Evolutionary conservation across 352 stramenopile species (phyloP).

Genomic region (Halophytophthora batemanensis): DNA sequence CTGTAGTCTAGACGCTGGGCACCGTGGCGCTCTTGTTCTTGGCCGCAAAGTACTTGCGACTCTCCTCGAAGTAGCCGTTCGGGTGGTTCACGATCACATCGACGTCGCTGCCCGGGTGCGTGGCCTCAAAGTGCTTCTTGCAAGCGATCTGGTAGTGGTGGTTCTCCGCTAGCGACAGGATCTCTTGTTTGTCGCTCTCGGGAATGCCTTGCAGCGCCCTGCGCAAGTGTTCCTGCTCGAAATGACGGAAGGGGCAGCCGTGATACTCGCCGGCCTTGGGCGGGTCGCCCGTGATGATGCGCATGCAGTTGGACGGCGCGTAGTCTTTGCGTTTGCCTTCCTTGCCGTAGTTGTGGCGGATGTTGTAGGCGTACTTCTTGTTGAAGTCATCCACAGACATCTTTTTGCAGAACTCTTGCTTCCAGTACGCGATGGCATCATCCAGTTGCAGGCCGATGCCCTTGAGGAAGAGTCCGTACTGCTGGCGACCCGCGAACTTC

Average conservation of each 20-base stretch:
- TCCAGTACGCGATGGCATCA: slow-evolving; percentile 96
- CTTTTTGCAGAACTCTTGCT: slow-evolving; percentile 91
- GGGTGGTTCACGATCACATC: slow-evolving; percentile 98
- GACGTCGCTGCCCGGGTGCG: slow-evolving; percentile 77
- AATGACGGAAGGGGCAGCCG: slow-evolving; percentile 98
- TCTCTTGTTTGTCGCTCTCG: slow-evolving; percentile 90
- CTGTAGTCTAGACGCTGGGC: slow-evolving; percentile 20
- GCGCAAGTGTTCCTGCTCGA: slow-evolving; percentile 91
- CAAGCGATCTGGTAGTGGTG: slow-evolving; percentile 98
- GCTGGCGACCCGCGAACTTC: slow-evolving; percentile 95
- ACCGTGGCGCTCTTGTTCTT: slow-evolving; percentile 76
- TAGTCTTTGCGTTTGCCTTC: slow-evolving; percentile 98
- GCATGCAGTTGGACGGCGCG: slow-evolving; percentile 94
- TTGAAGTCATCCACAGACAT: slow-evolving; percentile 97
- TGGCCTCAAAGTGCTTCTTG: slow-evolving; percentile 96
- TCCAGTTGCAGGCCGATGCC: slow-evolving; percentile 95
- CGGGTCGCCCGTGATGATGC: slow-evolving; percentile 96
- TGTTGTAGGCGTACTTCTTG: slow-evolving; percentile 99
- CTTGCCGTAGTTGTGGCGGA: slow-evolving; percentile 99
- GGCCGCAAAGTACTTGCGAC: slow-evolving; percentile 89
- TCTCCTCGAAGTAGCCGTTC: slow-evolving; percentile 98
- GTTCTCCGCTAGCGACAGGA: slow-evolving; percentile 88
- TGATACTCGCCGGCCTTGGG: slow-evolving; percentile 95
- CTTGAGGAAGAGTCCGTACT: slow-evolving; percentile 99
- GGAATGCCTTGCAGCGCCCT: slow-evolving; percentile 79